Conservation (phyloP, 2,329 filamentous ascomycete genomes). For the Colletotrichum gloeosporioides region DNA sequence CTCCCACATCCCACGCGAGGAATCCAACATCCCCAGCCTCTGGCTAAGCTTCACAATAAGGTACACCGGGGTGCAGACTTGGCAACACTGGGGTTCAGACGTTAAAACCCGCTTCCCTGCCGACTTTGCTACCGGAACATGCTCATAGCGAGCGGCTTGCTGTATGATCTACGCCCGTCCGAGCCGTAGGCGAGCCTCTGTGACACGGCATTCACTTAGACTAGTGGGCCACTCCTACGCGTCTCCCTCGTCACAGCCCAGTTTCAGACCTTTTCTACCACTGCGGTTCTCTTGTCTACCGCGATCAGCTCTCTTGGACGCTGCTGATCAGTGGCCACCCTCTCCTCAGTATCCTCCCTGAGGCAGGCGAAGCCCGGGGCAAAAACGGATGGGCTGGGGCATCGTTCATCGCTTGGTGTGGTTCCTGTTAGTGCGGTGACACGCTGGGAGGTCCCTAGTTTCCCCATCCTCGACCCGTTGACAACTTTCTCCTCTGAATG, state of each 20-base stretch:
- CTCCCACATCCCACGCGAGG: not conserved
- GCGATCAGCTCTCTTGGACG: slow-evolving; percentile 8
- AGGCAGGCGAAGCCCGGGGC: not conserved
- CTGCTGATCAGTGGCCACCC: not conserved
- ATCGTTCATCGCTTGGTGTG: not conserved
- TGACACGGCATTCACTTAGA: slow-evolving; percentile 5
- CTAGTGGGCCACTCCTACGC: slow-evolving; percentile 15
- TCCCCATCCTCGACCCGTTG: not conserved
- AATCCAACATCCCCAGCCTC: not conserved
- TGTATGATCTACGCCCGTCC: slow-evolving; percentile 17
- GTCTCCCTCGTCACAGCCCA: slow-evolving; percentile 17
- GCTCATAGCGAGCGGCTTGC: slow-evolving; percentile 7
- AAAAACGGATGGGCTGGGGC: not conserved
- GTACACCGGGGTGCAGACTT: slow-evolving; percentile 19
- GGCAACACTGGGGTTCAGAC: slow-evolving; percentile 1
- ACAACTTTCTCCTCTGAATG: not conserved
- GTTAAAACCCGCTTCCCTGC: slow-evolving; percentile 3
- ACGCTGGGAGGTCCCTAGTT: slow-evolving; percentile 1
- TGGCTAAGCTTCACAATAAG: slow-evolving; percentile 17
- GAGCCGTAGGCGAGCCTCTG: not conserved
- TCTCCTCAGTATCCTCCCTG: not conserved
- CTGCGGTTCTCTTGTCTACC: not conserved
- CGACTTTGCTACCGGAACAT: slow-evolving; percentile 20
- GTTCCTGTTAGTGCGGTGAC: slow-evolving; percentile 10
- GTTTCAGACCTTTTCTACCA: slow-evolving; percentile 15